Base-by-base conservation (phyloP, 2,329 filamentous ascomycete species). In the Calonectria henricotiae region DNA sequence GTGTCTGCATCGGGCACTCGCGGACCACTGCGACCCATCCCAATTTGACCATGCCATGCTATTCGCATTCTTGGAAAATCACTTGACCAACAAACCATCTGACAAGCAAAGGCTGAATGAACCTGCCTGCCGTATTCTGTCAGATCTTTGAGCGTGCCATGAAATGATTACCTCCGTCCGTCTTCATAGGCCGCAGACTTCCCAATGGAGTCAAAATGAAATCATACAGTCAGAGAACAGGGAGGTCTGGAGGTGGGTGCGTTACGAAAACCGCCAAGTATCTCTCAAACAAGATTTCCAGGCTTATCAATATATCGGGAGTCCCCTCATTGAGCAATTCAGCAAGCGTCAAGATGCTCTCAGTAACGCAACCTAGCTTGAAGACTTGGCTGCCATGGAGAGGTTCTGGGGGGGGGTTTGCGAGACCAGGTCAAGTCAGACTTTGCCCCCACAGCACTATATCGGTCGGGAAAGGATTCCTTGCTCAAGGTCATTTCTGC, bases 401-500 rank as follows among this genome's bases (percentile, higher is more conserved):
- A 65, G 44, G 27, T 65, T 54, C 13, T 54, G 62, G n/a, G n/a
- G 62, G 37, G 15, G 6, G 30, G 25, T 30, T 35, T 65, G 27
- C 30, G 37, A 46, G n/a, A 15, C n/a, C 6, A 12, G n/a, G 20
- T 37, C 2, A 41, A 20, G 11, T 23, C 15, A 11, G 32, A 55
- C 17, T 55, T 55, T 32, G 4, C 5, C 4, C 11, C 1, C 47
- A 44, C 47, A 8, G 37, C 8, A 20, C 13, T 65, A 17, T n/a
- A n/a, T 37, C 17, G 0, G 6, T 12, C 23, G 9, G 62, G 44
- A 27, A 25, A 55, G 13, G 7, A 44, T 12, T 30, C 25, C 23
- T 46, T 65, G 20, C 47, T 65, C n/a, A n/a, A 44, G 39, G 27
- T 25, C 4, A 13, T 46, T 55, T 65, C 46, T 5, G 62, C n/a